Conservation (phyloP, 345 rosid species). For the Tarenaya hassleriana region DNA sequence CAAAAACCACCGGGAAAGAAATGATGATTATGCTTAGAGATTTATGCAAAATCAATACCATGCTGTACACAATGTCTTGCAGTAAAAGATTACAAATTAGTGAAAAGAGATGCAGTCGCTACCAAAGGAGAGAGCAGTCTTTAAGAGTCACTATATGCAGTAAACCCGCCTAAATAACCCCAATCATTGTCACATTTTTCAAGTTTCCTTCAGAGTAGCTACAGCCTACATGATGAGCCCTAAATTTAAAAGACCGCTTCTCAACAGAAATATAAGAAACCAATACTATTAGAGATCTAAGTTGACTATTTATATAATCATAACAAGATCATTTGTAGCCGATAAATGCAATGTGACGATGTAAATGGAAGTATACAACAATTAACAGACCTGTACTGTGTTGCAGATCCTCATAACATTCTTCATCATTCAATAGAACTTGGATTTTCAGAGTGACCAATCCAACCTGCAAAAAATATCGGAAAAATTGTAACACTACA, state of each 20-base stretch:
- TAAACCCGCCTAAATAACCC: too few species aligned
- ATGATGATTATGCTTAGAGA: background rate
- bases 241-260: background rate
- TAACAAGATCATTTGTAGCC: slow-evolving; percentile 10
- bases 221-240: too few species aligned
- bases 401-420: slow-evolving; percentile 27
- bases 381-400: slow-evolving; percentile 39
- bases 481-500: slow-evolving; percentile 12
- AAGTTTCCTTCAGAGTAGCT: too few species aligned
- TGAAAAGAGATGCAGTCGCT: background rate
- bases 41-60: too few species aligned
- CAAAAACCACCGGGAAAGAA: background rate
- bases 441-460: slow-evolving; percentile 46
- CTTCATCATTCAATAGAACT: slow-evolving; percentile 40
- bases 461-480: slow-evolving; percentile 46
- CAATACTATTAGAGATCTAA: slow-evolving; percentile 6
- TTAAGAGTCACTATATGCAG: too few species aligned
- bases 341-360: slow-evolving; percentile 8
- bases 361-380: slow-evolving; percentile 1
- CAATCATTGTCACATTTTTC: too few species aligned
- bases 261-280: background rate
- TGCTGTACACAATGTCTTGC: too few species aligned
- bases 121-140: too few species aligned
- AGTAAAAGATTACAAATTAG: background rate
- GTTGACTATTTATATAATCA: slow-evolving; percentile 7